Base-by-base conservation (phyloP, 140 eudicot species). In the Flaveria floridana region DNA sequence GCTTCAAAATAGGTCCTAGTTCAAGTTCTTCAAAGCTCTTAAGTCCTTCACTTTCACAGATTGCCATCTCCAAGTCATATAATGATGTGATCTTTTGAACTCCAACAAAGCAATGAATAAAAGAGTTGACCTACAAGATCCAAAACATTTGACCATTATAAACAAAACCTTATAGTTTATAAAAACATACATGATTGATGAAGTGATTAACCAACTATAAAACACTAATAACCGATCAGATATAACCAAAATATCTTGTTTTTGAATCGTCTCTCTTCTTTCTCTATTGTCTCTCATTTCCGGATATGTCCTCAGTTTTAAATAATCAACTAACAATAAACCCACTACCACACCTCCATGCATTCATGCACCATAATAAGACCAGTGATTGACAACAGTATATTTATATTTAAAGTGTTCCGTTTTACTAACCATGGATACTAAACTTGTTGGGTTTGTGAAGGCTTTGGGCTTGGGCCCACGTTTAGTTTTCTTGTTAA, bases 61-160 rank as follows among this genome's bases (percentile, higher is more conserved):
- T 69, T 72, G 95, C 91, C 70, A 72, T 62, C 76, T 80, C 88
- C 87, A 90, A 67, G 47, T 90, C 96, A 82, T 78, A 82, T 77
- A 90, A 52, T 39, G 95, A 80, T 71, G 89, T 87, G 63, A 90
- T 86, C 81, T 79, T 87, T 77, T 83, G 89, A 79, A 81, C 95
- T 30, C 83, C 95, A 76, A 87, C 96, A 84, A 84, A 87, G 72
- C 95, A 90, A 67, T 87, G 89, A 65, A 90, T 87, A 78, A 90
- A 90, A 28, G 91, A 79, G 83, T 84, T 90, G 74, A 90, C 65
- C 96, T 90, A 42, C 55, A 71, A 19, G 7, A 64, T 14, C 23
- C 58, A 10, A 23, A 47, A 28, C 65, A 58, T 3, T 2, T 74
- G 51, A 30, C n/a, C 9, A 20, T 7, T 10, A 42, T 34, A 20